Base-by-base conservation (phyloP, 345 rosid genomes). In the Pelargonium nanum region DNA sequence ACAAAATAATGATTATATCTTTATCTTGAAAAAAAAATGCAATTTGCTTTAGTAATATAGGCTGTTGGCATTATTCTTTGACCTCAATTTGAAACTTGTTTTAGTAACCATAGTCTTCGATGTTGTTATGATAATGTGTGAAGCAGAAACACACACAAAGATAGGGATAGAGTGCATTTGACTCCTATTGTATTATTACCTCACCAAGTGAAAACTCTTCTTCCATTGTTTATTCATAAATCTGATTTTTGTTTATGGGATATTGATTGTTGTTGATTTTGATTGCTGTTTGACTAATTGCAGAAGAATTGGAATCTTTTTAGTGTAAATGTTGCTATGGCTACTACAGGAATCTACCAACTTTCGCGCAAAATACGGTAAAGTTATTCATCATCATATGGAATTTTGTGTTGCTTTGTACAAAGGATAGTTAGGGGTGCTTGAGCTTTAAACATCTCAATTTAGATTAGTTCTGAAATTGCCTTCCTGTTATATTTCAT, bases 261-360 rank as follows among this genome's bases (percentile, higher is more conserved):
- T 23, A 19, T 24, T 19, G 45, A 7, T 32, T 17, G 16, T 13
- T 40, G 34, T 50, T 22, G 16, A 16, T 21, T n/a, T 6, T 22
- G 20, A 20, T 24, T 44, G 22, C 26, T 54, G 4, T 16, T 24
- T 26, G 6, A 26, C 2, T 25, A 64, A 70, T 68, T 75, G 66
- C 83, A 89, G 98, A 85, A 89, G 79, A 89, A 92, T 75, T 92
- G 97, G 98, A 92, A 89, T 73, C 93, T 92, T 56, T 84, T 87
- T 52, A 80, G 94, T 30, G 96, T 89, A 58, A 93, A 87, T 58
- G 60, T 89, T 60, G 94, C 83, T 30, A 93, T 85, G 95, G 90
- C 90, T 1, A 85, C 78, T 59, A 89, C 99, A 1, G 96, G 97
- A 61, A 56, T 89, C 22, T 89, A 86, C 70, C 99, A 93, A 74